phyloP scores from a whole-genome alignment of 1,284 basidiomycete species.

The Ustilago trichophora region DNA sequence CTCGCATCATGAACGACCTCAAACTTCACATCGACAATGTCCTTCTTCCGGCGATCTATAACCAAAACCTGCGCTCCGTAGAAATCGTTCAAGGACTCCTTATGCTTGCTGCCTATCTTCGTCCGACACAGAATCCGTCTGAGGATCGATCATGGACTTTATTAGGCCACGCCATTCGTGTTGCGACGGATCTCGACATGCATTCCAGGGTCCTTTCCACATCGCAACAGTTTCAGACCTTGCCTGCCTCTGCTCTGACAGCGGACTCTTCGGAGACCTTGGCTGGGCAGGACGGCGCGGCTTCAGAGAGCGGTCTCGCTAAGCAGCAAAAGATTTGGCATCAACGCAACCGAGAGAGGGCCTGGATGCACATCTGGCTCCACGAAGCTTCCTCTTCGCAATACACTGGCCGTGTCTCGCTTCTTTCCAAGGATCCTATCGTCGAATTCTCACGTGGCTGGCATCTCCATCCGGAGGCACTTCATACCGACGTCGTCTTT shows the following conservation, averaged over 20 bases:
- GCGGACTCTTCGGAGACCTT: no score
- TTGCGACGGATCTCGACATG: constrained; percentile 38
- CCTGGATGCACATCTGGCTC: constrained; percentile 49
- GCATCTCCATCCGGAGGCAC: constrained; percentile 37
- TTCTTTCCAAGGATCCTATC: constrained; percentile 37
- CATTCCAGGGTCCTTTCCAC: constrained; percentile 31
- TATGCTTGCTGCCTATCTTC: constrained; percentile 42
- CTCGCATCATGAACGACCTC: constrained; percentile 24
- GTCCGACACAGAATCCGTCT: constrained; percentile 27
- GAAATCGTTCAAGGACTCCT: constrained; percentile 41
- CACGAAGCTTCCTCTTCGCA: constrained; percentile 42
- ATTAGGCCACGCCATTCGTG: constrained; percentile 37
- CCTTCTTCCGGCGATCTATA: constrained; percentile 36
- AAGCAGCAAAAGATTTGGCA: constrained; percentile 18
- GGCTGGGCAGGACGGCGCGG: no score
- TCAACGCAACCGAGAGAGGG: constrained; percentile 30
- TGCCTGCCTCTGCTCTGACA: neutral
- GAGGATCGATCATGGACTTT: constrained; percentile 44
- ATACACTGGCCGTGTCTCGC: constrained; percentile 39
- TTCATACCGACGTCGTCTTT: constrained; percentile 38
- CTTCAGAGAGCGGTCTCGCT: neutral
- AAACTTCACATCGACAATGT: constrained; percentile 39
- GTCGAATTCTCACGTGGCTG: constrained; percentile 32
- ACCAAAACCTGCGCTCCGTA: constrained; percentile 42
- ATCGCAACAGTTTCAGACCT: constrained; percentile 8